Evolutionary conservation across 768 basidiomycete genomes (phyloP).

Genomic region (Russula lepida): DNA sequence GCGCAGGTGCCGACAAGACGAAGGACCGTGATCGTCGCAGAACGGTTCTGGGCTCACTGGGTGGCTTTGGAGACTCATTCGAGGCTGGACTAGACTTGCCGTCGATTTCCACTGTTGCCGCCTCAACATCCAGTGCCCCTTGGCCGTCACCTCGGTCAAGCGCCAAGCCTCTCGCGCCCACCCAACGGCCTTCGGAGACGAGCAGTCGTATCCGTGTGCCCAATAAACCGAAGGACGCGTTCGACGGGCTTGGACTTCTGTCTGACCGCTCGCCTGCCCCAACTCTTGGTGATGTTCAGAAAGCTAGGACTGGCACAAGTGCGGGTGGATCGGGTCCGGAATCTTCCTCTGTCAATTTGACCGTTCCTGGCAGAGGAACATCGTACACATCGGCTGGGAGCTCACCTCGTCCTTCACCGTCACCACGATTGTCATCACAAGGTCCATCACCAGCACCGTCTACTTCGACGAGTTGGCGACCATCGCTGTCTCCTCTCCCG

Average conservation of each 20-base stretch:
- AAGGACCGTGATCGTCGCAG: conserved; percentile 19
- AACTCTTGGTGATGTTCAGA: conserved; percentile 70
- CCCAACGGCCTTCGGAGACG: conserved; percentile 7
- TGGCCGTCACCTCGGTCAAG: not conserved
- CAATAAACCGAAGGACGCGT: conserved; percentile 53
- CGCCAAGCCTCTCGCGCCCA: conserved; percentile 1
- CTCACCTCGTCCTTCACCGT: conserved; percentile 17
- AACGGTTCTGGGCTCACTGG: conserved; percentile 13
- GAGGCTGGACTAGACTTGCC: conserved; percentile 25
- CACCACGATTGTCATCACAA: conserved; percentile 10
- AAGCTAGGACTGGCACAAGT: conserved; percentile 61
- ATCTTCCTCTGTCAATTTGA: conserved; percentile 4
- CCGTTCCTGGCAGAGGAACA: conserved; percentile 12
- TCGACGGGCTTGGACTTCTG: conserved; percentile 60
- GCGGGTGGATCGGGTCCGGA: conserved; percentile 22
- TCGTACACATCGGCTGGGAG: not conserved
- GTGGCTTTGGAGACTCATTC: conserved; percentile 56
- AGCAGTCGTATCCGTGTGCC: conserved; percentile 6
- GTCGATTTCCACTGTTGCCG: conserved; percentile 1
- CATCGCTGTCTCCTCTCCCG: conserved; percentile 10
- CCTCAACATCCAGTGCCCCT: conserved; percentile 3
- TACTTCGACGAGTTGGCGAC: conserved; percentile 14
- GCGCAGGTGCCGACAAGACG: conserved; percentile 7
- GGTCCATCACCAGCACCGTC: conserved; percentile 16
- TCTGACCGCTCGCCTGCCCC: conserved; percentile 43